Percentiles rank a stretch among this genome's conserved stretches.
Evolutionary conservation across 139 green algal species (phyloP).

Genomic region (Pedinophyceae sp.): DNA sequence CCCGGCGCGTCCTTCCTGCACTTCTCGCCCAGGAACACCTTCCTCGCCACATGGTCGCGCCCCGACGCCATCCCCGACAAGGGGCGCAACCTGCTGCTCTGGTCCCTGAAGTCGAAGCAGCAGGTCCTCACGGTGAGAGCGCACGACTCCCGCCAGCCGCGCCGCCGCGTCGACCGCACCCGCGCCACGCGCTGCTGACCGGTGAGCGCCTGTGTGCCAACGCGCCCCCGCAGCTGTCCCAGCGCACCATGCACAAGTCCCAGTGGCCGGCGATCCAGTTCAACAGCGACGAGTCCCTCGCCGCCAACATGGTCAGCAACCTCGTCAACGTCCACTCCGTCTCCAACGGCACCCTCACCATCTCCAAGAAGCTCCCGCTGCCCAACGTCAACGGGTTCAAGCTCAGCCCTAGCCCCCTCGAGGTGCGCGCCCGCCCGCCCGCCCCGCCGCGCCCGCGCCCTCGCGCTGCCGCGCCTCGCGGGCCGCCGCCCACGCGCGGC

Average conservation of each 20-base stretch:
- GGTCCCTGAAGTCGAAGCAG: not conserved
- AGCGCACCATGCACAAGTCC: not conserved
- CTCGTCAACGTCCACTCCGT: not conserved
- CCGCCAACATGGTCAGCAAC: not conserved
- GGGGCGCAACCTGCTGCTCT: not conserved
- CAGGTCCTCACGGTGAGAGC: no score
- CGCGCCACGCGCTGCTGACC: no score
- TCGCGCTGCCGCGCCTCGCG: not conserved
- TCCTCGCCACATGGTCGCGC: not conserved
- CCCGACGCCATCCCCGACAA: not conserved
- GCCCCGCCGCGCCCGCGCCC: no score
- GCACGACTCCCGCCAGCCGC: no score
- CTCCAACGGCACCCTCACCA: not conserved
- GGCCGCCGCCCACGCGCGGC: no score
- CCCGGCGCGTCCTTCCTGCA: not conserved
- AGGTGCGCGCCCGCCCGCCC: no score
- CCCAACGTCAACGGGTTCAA: no score
- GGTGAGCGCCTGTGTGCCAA: no score
- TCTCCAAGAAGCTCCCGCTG: not conserved
- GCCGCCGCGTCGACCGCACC: no score
- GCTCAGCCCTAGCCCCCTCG: no score
- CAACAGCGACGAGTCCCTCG: not conserved
- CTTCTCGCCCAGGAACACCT: not conserved
- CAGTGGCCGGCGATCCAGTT: not conserved
- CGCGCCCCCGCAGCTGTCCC: not conserved